Evolutionary conservation across 129 eudicot species (phyloP), one percentile per base, ranked within the genome.

Genomic region (Saussurea involucrata): DNA sequence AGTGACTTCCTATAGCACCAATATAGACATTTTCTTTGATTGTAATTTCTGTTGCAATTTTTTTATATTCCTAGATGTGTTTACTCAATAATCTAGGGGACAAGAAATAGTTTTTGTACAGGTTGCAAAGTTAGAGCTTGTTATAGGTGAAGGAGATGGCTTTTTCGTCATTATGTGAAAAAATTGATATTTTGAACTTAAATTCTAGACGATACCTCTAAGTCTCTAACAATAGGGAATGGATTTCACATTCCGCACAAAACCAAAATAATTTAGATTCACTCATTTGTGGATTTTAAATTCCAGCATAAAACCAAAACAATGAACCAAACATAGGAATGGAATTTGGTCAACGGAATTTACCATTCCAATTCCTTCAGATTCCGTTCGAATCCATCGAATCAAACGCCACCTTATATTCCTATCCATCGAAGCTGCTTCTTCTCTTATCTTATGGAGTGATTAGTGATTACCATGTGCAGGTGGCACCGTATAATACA

Each of bases 401-500:
- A n/a, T n/a, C n/a, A n/a, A n/a, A n/a, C n/a, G n/a, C n/a, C n/a
- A n/a, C n/a, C n/a, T n/a, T n/a, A n/a, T n/a, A n/a, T n/a, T n/a
- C n/a, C n/a, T n/a, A n/a, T n/a, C n/a, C n/a, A n/a, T n/a, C n/a
- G 3, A 40, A 40, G 49, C 49, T 40, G 5, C 21, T 53, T 42
- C 20, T 72, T 73, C 21, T 37, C 27, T 63, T 31, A 15, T 61
- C 27, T 78, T 40, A 32, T 36, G 53, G 21, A 74, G n/a, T 67
- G n/a, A 61, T 55, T 46, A 22, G 20, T 5, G 60, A 15, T 49
- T 37, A 37, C 17, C 21, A 55, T 46, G 31, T 73, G 24, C 74
- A 93, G 99, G 97, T 95, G 71, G 99, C 96, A 63, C 99, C 99
- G 10, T 95, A 88, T 81, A 95, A 95, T 84, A 95, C 99, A 29